A percentile compares a stretch with the other conserved stretches of the same genome.
These are phyloP conservation scores for Verticillium tricorpus DNA, from an alignment of 2,329 filamentous ascomycete species.

Conservation along the genomic window DNA sequence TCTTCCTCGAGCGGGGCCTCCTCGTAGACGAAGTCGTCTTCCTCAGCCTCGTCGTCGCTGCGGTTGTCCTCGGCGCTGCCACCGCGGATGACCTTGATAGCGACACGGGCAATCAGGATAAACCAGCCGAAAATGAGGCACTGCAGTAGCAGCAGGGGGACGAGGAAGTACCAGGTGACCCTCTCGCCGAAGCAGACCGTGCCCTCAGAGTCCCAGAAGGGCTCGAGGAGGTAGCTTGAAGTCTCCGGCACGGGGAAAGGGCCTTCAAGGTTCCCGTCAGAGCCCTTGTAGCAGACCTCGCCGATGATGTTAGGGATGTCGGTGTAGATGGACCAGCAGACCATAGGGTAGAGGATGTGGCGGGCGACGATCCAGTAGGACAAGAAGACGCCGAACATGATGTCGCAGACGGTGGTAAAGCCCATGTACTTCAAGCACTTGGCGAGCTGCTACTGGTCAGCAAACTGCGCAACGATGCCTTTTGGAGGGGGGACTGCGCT, in stretches of 20 bases:
- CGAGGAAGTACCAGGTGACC: conserved; percentile 74
- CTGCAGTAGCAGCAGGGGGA: conserved; percentile 73
- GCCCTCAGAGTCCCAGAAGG: conserved; percentile 67
- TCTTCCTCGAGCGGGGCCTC: conserved; percentile 64
- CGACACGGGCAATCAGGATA: conserved; percentile 78
- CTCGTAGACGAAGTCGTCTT: conserved; percentile 54
- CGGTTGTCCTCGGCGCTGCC: conserved; percentile 77
- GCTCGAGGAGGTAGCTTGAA: conserved; percentile 63
- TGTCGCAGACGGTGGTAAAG: conserved; percentile 71
- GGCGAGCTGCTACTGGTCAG: conserved; percentile 54
- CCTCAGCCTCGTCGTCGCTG: conserved; percentile 74
- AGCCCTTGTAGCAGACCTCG: conserved; percentile 67
- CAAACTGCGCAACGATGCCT: neutral
- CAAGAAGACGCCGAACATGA: conserved; percentile 82
- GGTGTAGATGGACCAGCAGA: conserved; percentile 78
- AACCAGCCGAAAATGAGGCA: conserved; percentile 84
- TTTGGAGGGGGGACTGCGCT: too few species aligned
- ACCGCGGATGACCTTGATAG: conserved; percentile 73
- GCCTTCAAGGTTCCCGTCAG: conserved; percentile 48
- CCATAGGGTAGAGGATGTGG: conserved; percentile 72
- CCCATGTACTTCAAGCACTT: conserved; percentile 92
- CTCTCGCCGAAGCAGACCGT: conserved; percentile 73
- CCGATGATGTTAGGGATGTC: conserved; percentile 59
- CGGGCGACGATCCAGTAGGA: conserved; percentile 78
- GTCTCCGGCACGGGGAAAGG: conserved; percentile 46